Evolutionary conservation across 164 flowering plant species (phyloP).

Genomic region (Buxus sempervirens): DNA sequence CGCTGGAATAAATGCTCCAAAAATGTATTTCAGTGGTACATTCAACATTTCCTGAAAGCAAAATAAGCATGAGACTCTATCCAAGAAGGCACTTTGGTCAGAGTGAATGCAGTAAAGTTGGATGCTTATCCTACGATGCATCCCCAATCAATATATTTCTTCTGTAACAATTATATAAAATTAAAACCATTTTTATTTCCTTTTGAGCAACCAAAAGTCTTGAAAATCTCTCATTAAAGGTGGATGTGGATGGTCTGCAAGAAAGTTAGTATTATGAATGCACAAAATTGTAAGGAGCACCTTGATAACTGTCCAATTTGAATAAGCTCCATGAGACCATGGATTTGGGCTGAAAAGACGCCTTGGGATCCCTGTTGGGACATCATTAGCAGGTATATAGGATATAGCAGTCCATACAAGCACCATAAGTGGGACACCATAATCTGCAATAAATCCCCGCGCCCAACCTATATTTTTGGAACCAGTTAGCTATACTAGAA

Average conservation of each 20-base stretch:
- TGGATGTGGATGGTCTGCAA: not conserved
- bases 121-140: too few species aligned
- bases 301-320: constrained; percentile 95
- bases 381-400: constrained; percentile 64
- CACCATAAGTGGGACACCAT: constrained; percentile 97
- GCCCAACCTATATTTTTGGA: constrained; percentile 51
- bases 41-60: constrained; percentile 76
- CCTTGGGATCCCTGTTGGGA: constrained; percentile 90
- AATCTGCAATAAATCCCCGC: constrained; percentile 87
- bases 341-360: constrained; percentile 95
- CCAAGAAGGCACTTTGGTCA: not conserved
- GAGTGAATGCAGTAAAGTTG: not conserved
- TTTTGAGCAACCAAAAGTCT: too few species aligned
- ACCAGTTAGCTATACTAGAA: constrained; percentile 7
- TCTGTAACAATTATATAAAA: too few species aligned
- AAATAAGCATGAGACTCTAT: constrained; percentile 1
- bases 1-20: constrained; percentile 97
- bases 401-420: constrained; percentile 90
- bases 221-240: not conserved
- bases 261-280: constrained; percentile 1
- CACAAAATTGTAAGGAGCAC: constrained; percentile 26
- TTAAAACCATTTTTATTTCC: not conserved
- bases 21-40: constrained; percentile 78
- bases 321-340: constrained; percentile 91
- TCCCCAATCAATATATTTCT: too few species aligned